Base-by-base conservation (phyloP, 306 rosid species). In the Benincasa hispida region DNA sequence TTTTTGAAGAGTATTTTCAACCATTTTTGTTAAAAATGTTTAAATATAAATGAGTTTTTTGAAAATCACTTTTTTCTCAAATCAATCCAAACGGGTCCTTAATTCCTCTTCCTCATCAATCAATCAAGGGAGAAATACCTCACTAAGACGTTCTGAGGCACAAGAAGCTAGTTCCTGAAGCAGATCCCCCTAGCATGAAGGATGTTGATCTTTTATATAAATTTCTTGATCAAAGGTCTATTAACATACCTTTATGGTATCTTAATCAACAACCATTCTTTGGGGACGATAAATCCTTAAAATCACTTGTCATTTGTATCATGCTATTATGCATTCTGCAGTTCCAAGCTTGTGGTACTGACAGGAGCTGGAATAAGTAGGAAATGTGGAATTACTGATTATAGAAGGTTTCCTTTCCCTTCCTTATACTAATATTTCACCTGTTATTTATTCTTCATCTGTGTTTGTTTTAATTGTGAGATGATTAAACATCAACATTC, bases 361-460 rank as follows among this genome's bases (percentile, higher is more conserved):
- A 91, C 96, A 34, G 97, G 97, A 83, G 97, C 97, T 65, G 97
- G 98, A 73, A 87, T 93, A 41, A 93, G 98, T 80, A 93, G 97
- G n/a, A 93, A 93, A 74, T 93, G 93, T 69, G 98, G 98, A 34
- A 93, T 93, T 87, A 96, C 97, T 45, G 98, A 93, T 82, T 93
- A 93, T 76, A 89, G 96, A 89, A 93, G 98, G 97, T 93, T 79
- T 45, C 51, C 72, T 61, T 58, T 76, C 18, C 62, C 74, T 67
- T 22, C 62, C 18, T 39, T 30, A 24, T 27, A 55, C 75, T 50
- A 14, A 45, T 60, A 47, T 42, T 37, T 48, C 34, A 4, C 28
- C 30, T 67, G 6, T 41, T 67, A 19, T 37, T 2, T 37, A 15
- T 67, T 39, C 12, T 11, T n/a, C 48, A 67, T 67, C 32, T 67